Base-by-base conservation (phyloP, 108 stramenopile genomes). In the Asterionellopsis glacialis region DNA sequence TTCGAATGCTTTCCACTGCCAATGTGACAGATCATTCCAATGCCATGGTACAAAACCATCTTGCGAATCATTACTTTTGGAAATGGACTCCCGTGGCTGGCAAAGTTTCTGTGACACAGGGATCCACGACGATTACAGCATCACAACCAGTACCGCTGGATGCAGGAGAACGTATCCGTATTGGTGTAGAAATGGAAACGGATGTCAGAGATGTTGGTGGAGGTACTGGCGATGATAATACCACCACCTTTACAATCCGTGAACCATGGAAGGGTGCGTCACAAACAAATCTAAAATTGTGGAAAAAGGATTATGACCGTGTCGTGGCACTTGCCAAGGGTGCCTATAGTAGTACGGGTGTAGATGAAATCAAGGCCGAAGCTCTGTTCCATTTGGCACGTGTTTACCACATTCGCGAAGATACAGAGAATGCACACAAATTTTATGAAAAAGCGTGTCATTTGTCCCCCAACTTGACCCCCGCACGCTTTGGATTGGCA, bases 11-110 rank as follows among this genome's bases (percentile, higher is more conserved):
- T 62, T 82, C 84, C 62, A 91, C 88, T 88, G 95, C 95, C 55
- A 89, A 93, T 61, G 68, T 91, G 45, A 54, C 90, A n/a, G 93
- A 95, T 69, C 75, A 78, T 54, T 76, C 77, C 51, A 93, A 93
- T 72, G 88, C 93, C 48, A 93, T 93, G 92, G 95, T 93, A 6
- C 91, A 93, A 51, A 96, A 96, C 73, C 95, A 96, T 81, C 76
- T 96, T 57, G 95, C 95, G 41, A 95, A 96, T 80, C 93, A 96
- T 74, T 96, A 93, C 59, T 96, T 96, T 68, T 92, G 85, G 84
- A 94, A 87, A 49, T 96, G 92, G 93, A 87, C 83, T 11, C 82
- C 84, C 10, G 67, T 87, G 27, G 58, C 81, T 11, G 90, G 93
- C 24, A 85, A 83, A 1, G 85, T 83, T 11, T 48, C 49, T 16